Conservation (phyloP, 2,329 filamentous ascomycete species). For the Cladophialophora psammophila region DNA sequence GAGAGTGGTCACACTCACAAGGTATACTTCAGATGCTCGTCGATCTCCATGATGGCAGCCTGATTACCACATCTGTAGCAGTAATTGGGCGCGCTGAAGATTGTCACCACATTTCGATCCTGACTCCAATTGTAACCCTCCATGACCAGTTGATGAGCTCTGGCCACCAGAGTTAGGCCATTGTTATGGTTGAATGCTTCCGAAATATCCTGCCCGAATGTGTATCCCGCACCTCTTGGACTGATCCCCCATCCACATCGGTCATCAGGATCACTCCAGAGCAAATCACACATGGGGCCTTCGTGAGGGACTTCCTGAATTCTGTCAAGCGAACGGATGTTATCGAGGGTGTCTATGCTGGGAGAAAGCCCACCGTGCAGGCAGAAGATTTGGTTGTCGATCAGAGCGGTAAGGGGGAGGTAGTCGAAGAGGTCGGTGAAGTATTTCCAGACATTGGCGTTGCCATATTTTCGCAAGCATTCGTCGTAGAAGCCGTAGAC, state of each 20-base stretch:
- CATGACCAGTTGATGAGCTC: slow-evolving; percentile 98
- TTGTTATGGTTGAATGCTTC: slow-evolving; percentile 99
- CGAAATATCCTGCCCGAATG: slow-evolving; percentile 95
- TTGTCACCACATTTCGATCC: slow-evolving; percentile 96
- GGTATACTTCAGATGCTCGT: slow-evolving; percentile 98
- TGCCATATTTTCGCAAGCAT: slow-evolving; percentile 97
- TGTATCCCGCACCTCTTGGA: slow-evolving; percentile 91
- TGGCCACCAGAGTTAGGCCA: slow-evolving; percentile 89
- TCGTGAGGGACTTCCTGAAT: slow-evolving; percentile 99
- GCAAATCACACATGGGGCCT: slow-evolving; percentile 95
- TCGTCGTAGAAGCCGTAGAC: slow-evolving; percentile 99
- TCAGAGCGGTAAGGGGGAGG: slow-evolving; percentile 93
- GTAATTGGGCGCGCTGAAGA: slow-evolving; percentile 92
- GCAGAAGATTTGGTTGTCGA: slow-evolving; percentile 99
- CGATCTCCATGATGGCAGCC: slow-evolving; percentile 99
- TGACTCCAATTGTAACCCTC: slow-evolving; percentile 99
- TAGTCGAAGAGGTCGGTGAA: slow-evolving; percentile 99
- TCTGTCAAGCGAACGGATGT: slow-evolving; percentile 92
- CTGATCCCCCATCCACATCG: slow-evolving; percentile 96
- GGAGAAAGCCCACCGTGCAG: slow-evolving; percentile 95
- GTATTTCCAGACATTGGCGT: slow-evolving; percentile 99
- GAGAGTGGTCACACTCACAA: slow-evolving; percentile 74
- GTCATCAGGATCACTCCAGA: slow-evolving; percentile 99
- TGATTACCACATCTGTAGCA: slow-evolving; percentile 99
- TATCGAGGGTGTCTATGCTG: slow-evolving; percentile 94